Evolutionary conservation across 1,139 yeast species (phyloP), one percentile per base, ranked within the genome.

Genomic region (Pichia sp.): DNA sequence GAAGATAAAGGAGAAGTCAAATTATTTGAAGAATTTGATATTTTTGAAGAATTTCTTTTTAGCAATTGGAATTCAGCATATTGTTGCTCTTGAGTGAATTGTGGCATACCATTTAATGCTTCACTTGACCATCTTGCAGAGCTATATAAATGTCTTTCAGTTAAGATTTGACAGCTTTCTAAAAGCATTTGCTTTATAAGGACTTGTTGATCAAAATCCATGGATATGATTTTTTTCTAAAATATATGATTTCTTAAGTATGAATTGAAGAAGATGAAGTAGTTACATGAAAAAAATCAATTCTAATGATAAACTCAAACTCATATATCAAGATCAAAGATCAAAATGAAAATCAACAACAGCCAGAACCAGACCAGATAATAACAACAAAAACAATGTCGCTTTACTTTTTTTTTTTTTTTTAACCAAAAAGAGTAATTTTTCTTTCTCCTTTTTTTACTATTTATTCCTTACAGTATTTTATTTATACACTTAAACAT

Each of bases 111-210:
- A 32, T 51, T 49, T 22, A 51, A 35, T 3, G 53, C 53, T 35
- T 51, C 53, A 30, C 48, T 42, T 6, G 52, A 49, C 53, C 53
- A 51, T 42, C 47, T 45, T n/a, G 51, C 45, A 3, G 51, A 46
- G 9, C 37, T 39, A 23, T 42, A 35, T 4, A 51, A 39, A 29
- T 51, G 51, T 26, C 51, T 34, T 4, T 49, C 52, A 4, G 33
- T 37, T 5, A 51, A 34, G 4, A 45, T 28, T 5, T 25, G 29
- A 10, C 35, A 31, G 22, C 53, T 51, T 20, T 51, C 50, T 9
- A 50, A 27, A 8, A 51, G 30, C 4, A 41, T 42, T 24, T 39
- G 39, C n/a, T 43, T 42, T 2, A 51, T 26, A 11, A 37, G 25
- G 2, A 41, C 36, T 12, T 45, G 41, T 12, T 43, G 48, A 10